A percentile compares a stretch with the other conserved stretches of the same genome.
Evolutionary conservation across 352 stramenopile genomes (phyloP).

Genomic region (Pythium biforme): DNA sequence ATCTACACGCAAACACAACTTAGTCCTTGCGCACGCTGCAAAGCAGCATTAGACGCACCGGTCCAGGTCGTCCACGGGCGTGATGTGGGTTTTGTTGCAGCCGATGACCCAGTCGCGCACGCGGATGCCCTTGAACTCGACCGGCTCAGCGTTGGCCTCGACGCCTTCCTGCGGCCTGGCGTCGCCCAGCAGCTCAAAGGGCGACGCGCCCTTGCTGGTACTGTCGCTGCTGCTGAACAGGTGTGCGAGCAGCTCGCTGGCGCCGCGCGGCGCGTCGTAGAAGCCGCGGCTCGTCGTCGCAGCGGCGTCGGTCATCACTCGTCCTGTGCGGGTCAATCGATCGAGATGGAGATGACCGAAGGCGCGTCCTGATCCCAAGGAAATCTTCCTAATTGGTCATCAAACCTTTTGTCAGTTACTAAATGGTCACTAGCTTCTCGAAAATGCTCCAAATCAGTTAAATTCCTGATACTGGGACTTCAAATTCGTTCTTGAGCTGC

Average conservation of each 20-base stretch:
- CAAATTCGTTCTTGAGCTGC: no score
- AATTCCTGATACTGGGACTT: no score
- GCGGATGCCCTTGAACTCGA: constrained; percentile 71
- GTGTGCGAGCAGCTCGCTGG: constrained; percentile 44
- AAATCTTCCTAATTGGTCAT: no score
- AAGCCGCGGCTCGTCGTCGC: constrained; percentile 35
- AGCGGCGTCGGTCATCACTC: constrained; percentile 1
- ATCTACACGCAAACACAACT: constrained; percentile 28
- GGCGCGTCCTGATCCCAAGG: no score
- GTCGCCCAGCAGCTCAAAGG: constrained; percentile 48
- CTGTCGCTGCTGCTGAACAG: constrained; percentile 34
- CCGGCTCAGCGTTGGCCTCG: constrained; percentile 46
- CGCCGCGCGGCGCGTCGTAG: constrained; percentile 50
- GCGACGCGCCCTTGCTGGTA: not conserved
- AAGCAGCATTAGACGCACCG: constrained; percentile 31
- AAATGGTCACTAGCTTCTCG: no score
- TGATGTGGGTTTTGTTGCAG: constrained; percentile 84
- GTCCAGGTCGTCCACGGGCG: constrained; percentile 67
- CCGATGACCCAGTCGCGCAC: constrained; percentile 65
- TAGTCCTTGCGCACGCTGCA: not conserved
- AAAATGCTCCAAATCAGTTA: no score
- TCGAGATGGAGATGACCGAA: not conserved
- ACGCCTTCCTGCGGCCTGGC: constrained; percentile 40
- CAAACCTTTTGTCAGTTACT: no score
- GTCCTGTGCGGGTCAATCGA: not conserved